Evolutionary conservation across 805 yeast genomes (phyloP).

Genomic region (Lachancea lanzarotensis): DNA sequence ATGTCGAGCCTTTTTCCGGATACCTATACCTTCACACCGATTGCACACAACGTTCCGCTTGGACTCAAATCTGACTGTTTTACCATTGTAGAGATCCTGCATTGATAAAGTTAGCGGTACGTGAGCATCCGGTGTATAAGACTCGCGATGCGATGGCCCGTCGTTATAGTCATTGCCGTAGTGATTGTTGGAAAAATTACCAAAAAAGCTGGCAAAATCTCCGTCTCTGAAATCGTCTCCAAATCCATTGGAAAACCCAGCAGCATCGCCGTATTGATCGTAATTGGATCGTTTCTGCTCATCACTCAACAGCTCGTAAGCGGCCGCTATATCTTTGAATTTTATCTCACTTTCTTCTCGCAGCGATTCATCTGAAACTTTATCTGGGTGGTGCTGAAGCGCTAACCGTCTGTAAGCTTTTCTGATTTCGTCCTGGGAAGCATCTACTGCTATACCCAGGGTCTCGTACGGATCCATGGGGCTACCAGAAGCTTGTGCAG

Average conservation of each 20-base stretch:
- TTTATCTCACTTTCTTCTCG: slow-evolving; percentile 65
- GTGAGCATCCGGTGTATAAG: slow-evolving; percentile 58
- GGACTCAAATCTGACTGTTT: slow-evolving; percentile 64
- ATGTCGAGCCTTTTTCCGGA: slow-evolving; percentile 29
- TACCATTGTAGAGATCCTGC: slow-evolving; percentile 76
- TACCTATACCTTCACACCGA: slow-evolving; percentile 71
- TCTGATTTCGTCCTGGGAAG: slow-evolving; percentile 66
- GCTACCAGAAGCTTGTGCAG: background rate
- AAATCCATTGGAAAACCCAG: slow-evolving; percentile 27
- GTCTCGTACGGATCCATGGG: slow-evolving; percentile 44
- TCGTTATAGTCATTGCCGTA: slow-evolving; percentile 16
- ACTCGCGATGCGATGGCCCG: slow-evolving; percentile 4
- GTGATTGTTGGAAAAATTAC: slow-evolving; percentile 7
- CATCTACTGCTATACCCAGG: slow-evolving; percentile 60
- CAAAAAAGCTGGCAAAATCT: slow-evolving; percentile 69
- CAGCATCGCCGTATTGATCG: slow-evolving; percentile 46
- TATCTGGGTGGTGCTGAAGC: slow-evolving; percentile 81
- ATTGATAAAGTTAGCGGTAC: slow-evolving; percentile 58
- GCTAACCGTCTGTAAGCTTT: slow-evolving; percentile 84
- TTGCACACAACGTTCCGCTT: slow-evolving; percentile 69
- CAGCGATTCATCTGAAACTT: slow-evolving; percentile 56
- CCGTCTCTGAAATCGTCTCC: slow-evolving; percentile 46
- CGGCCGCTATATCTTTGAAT: slow-evolving; percentile 80
- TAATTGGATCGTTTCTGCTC: slow-evolving; percentile 54
- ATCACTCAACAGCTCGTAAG: slow-evolving; percentile 77